A percentile compares a stretch with the other conserved stretches of the same genome.
phyloP scores from a whole-genome alignment of 768 basidiomycete species.

The Gautieria morchelliformis region DNA sequence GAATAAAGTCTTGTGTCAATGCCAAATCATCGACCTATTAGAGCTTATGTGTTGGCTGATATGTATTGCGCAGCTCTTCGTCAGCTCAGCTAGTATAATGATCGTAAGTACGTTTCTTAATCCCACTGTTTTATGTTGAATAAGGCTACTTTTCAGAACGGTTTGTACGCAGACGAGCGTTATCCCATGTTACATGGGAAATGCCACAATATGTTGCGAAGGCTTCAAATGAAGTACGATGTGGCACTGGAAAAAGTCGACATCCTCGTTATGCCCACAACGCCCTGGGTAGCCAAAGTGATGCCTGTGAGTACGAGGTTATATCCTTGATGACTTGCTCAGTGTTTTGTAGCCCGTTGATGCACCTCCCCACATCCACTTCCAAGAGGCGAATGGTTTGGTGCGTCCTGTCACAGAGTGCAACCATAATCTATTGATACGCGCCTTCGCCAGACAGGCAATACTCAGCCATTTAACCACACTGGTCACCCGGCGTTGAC shows the following conservation, averaged over 20 bases:
- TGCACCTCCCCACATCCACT: constrained; percentile 21
- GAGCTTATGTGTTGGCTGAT: not conserved
- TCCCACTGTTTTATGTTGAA: not conserved
- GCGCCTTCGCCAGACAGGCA: not conserved
- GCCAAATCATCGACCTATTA: not conserved
- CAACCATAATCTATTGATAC: no score
- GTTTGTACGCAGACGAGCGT: constrained; percentile 22
- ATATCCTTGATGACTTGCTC: not conserved
- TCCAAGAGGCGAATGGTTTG: constrained; percentile 20
- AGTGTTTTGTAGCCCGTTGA: constrained; percentile 11
- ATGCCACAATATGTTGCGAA: constrained; percentile 29
- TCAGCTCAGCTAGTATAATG: constrained; percentile 12
- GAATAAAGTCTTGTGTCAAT: constrained; percentile 9
- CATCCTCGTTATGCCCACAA: constrained; percentile 29
- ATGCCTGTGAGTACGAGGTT: constrained; percentile 6
- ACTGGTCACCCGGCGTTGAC: constrained; percentile 35
- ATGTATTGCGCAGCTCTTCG: constrained; percentile 9
- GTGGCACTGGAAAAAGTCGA: constrained; percentile 20
- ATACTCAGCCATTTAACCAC: constrained; percentile 17
- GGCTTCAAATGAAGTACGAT: constrained; percentile 26
- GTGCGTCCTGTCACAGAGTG: constrained; percentile 4
- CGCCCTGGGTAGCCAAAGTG: constrained; percentile 25
- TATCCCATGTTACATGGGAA: constrained; percentile 22
- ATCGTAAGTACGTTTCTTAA: constrained; percentile 1
- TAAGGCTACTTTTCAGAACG: constrained; percentile 11